Evolutionary conservation across 2,329 filamentous ascomycete genomes (phyloP), one percentile per base, ranked within the genome.

Genomic region (Grosmannia clavigera): DNA sequence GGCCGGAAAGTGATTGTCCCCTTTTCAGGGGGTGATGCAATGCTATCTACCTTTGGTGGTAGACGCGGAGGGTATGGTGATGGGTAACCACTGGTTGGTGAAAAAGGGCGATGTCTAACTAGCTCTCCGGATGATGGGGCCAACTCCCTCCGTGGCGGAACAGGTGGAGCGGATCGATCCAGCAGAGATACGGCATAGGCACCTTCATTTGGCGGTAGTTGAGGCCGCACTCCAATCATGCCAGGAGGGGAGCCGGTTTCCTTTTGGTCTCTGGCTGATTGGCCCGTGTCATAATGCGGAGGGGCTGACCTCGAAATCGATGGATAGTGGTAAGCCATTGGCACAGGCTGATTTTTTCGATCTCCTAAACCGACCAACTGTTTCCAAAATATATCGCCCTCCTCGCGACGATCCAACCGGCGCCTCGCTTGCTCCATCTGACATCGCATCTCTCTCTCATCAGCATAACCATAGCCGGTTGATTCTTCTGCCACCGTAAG

Each of bases 1-100:
- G 92, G 88, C 63, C 84, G 83, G 76, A 95, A 95, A 16, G 88
- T 90, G 66, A 89, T 87, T 55, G 83, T 71, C 61, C 85, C 72
- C 72, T 78, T 64, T 74, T 72, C 43, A 2, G 59, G n/a, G 9
- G 50, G 7, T 5, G 50, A 14, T 29, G 55, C 12, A 4, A 12
- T 12, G 3, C 54, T 14, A 10, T 14, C 25, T 10, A 33, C 57
- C 46, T 57, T 50, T 25, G 64, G 64, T 5, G 73, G 72, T 10
- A 56, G 69, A 64, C 40, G 71, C 68, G 46, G 68, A 55, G 58
- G 62, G n/a, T 3, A 11, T 19, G 29, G 33, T 5, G 54, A 22
- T 4, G 22, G 35, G 9, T n/a, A 22, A n/a, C 38, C 31, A n/a
- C 11, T 50, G 7, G 55, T 5, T 5, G 7, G 40, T 31, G 10